Conservation (phyloP, 2,329 filamentous ascomycete species). For the Fusarium illudens region DNA sequence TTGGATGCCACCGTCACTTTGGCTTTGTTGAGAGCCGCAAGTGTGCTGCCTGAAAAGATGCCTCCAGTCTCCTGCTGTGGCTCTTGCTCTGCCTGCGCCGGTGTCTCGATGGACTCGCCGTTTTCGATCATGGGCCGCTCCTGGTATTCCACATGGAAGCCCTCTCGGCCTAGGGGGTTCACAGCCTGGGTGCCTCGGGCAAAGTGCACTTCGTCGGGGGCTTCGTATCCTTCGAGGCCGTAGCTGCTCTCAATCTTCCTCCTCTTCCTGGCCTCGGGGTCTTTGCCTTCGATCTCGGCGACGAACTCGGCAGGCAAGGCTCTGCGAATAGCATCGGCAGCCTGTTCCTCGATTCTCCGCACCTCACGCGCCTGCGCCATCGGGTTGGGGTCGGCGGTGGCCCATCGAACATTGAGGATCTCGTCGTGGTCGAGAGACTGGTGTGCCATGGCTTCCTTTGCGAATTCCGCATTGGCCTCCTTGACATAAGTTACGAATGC, state of each 20-base stretch:
- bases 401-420: conserved; percentile 95
- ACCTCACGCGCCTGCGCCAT: conserved; percentile 93
- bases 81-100: conserved; percentile 47
- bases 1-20: conserved; percentile 64
- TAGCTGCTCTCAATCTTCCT: conserved; percentile 90
- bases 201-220: conserved; percentile 93
- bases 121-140: conserved; percentile 66
- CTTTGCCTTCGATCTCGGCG: conserved; percentile 90
- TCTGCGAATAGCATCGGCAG: conserved; percentile 88
- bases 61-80: conserved; percentile 57
- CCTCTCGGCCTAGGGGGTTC: conserved; percentile 65
- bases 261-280: conserved; percentile 86
- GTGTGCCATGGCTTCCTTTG: conserved; percentile 95
- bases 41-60: conserved; percentile 83
- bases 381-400: conserved; percentile 94
- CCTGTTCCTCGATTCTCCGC: conserved; percentile 89
- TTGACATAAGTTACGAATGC: conserved; percentile 96
- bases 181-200: conserved; percentile 77
- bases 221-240: conserved; percentile 89
- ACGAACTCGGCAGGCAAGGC: conserved; percentile 91
- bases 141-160: conserved; percentile 70
- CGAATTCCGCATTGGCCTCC: conserved; percentile 88
- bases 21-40: conserved; percentile 76
- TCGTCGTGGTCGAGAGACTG: conserved; percentile 92
- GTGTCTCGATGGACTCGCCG: conserved; percentile 57